These are phyloP conservation scores for Calycina herbarum DNA, from an alignment of 2,329 filamentous ascomycete species.

Conservation along the genomic window DNA sequence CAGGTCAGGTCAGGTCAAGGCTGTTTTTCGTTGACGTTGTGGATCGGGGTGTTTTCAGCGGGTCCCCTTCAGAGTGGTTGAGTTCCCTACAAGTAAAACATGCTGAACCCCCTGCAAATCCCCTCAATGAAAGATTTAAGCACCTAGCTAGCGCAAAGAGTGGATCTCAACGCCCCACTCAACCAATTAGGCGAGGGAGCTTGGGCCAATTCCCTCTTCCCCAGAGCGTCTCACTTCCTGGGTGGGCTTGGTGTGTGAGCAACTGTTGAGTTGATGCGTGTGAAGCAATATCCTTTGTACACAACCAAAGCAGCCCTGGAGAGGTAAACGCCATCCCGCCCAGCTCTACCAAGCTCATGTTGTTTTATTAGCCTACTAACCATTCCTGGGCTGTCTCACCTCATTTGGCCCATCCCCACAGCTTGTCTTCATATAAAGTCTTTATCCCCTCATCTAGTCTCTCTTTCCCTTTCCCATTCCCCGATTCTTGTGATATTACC, in stretches of 20 bases:
- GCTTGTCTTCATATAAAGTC: not conserved
- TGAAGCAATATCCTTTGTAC: not conserved
- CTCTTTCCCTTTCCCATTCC: not conserved
- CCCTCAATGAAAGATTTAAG: not conserved
- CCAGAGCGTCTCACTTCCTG: slow-evolving; percentile 9
- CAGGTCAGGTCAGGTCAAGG: not conserved
- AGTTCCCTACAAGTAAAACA: not conserved
- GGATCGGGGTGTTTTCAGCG: not conserved
- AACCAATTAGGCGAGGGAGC: slow-evolving; percentile 3
- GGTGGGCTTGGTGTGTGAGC: not conserved
- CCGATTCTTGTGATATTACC: not conserved
- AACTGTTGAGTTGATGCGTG: slow-evolving; percentile 1
- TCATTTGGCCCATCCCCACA: too few species aligned
- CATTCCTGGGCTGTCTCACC: not conserved
- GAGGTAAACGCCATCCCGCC: not conserved
- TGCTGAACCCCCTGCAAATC: not conserved
- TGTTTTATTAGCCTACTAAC: not conserved
- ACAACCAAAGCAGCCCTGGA: not conserved
- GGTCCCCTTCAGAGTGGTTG: slow-evolving; percentile 4
- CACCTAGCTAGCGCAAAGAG: not conserved
- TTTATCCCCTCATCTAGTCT: not conserved
- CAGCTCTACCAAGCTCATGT: not conserved
- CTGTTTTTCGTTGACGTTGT: too few species aligned
- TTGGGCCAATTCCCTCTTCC: not conserved
- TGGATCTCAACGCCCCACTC: slow-evolving; percentile 6